Evolutionary conservation across 1,284 basidiomycete genomes (phyloP).

Genomic region (Xerocomus nothofagi): DNA sequence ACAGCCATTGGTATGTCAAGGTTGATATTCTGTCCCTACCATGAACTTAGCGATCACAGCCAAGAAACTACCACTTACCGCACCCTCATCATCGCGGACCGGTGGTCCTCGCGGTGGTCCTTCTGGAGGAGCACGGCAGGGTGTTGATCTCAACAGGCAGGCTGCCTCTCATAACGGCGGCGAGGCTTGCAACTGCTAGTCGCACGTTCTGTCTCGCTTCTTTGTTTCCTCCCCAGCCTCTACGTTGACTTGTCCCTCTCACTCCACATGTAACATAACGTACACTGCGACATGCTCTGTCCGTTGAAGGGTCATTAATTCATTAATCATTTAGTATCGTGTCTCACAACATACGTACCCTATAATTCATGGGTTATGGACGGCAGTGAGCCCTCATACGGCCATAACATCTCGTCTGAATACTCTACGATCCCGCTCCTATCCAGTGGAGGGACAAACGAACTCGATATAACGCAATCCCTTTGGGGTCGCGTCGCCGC

Average conservation of each 20-base stretch:
- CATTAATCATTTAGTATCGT: conserved; percentile 8
- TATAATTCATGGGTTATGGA: conserved; percentile 19
- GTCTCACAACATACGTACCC: conserved; percentile 14
- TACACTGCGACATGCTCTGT: conserved; percentile 31
- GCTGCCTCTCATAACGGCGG: conserved; percentile 45
- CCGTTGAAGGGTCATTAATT: no score
- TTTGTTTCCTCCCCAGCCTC: conserved; percentile 1
- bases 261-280: conserved; percentile 34
- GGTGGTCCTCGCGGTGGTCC: conserved; percentile 46
- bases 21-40: neutral
- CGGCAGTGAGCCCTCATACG: conserved; percentile 12
- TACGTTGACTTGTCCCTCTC: conserved; percentile 13
- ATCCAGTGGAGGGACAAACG: conserved; percentile 48
- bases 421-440: conserved; percentile 2
- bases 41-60: conserved; percentile 44
- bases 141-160: conserved; percentile 76
- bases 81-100: conserved; percentile 60
- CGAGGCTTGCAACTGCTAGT: conserved; percentile 76
- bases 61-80: conserved; percentile 78
- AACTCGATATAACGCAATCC: conserved; percentile 57
- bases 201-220: conserved; percentile 2
- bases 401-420: conserved; percentile 8
- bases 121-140: conserved; percentile 47
- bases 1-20: conserved; percentile 68
- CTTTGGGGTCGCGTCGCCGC: conserved; percentile 62